Conservation (phyloP, 208 protist species). For the Leishmania mexicana region DNA sequence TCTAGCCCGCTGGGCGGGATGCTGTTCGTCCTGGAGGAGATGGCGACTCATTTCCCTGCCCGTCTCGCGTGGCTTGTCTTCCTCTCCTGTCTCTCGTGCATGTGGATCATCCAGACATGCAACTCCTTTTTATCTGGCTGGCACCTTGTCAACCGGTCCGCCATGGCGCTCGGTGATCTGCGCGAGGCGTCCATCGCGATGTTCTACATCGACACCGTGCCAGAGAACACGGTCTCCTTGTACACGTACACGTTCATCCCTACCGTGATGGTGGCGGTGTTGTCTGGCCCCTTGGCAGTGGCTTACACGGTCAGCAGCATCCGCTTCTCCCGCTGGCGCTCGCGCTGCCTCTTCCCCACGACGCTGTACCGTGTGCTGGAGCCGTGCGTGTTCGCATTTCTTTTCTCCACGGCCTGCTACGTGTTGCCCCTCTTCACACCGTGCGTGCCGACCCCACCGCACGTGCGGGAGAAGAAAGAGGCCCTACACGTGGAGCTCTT, state of each 20-base stretch:
- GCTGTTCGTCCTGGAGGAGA: conserved; percentile 93
- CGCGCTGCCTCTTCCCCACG: conserved; percentile 42
- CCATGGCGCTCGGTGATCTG: conserved; percentile 34
- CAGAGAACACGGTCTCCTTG: conserved; percentile 44
- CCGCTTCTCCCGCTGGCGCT: conserved; percentile 60
- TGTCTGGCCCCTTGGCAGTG: conserved; percentile 61
- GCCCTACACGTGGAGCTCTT: conserved; percentile 57
- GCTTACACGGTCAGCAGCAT: conserved; percentile 77
- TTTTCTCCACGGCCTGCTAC: conserved; percentile 58
- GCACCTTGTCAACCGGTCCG: conserved; percentile 22
- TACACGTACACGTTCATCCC: conserved; percentile 70
- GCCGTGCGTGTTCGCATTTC: conserved; percentile 44
- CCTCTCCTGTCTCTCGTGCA: conserved; percentile 77
- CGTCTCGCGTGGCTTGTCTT: conserved; percentile 87
- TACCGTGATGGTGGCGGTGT: conserved; percentile 61
- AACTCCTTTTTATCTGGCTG: conserved; percentile 67
- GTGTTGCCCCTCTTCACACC: conserved; percentile 49
- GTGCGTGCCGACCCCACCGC: conserved; percentile 49
- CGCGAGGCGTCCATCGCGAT: conserved; percentile 49
- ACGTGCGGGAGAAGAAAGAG: conserved; percentile 36
- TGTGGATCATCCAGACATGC: conserved; percentile 73
- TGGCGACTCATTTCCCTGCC: conserved; percentile 77
- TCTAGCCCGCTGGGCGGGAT: conserved; percentile 90
- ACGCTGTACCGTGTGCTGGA: conserved; percentile 59
- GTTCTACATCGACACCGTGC: conserved; percentile 62